phyloP scores from a whole-genome alignment of 805 yeast species.

The Geotrichum ghanense region DNA sequence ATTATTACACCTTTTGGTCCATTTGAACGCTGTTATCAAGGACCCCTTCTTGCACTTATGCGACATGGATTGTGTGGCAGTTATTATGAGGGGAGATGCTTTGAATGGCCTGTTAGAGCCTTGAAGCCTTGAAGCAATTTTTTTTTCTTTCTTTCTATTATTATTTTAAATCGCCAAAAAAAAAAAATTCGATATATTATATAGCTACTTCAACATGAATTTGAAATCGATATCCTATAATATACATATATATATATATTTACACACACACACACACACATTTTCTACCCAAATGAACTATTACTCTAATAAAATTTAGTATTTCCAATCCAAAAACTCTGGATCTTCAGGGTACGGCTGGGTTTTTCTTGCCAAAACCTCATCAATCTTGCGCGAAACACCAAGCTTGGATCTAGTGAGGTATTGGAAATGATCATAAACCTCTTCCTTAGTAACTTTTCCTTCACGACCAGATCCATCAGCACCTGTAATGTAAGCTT shows the following conservation, averaged over 20 bases:
- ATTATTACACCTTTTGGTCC: no score
- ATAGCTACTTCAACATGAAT: no score
- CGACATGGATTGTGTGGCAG: no score
- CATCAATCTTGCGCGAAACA: conserved; percentile 45
- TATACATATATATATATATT: neutral
- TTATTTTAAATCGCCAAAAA: no score
- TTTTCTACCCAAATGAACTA: neutral
- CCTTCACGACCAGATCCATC: conserved; percentile 54
- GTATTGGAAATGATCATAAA: conserved; percentile 47
- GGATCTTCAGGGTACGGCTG: conserved; percentile 32
- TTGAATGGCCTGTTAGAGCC: no score
- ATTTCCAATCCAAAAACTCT: conserved; percentile 38
- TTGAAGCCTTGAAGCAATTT: no score
- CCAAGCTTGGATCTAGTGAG: conserved; percentile 44
- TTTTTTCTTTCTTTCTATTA: no score
- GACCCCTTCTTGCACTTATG: no score
- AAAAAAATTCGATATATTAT: no score
- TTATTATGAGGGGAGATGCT: no score
- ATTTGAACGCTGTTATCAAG: no score
- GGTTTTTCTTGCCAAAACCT: conserved; percentile 49
- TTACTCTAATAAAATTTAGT: conserved; percentile 13
- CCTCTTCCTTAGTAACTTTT: conserved; percentile 59
- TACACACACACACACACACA: no score
- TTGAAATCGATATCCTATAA: neutral
- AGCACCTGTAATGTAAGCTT: conserved; percentile 55